A percentile compares a stretch with the other conserved stretches of the same genome.
Evolutionary conservation across 306 rosid genomes (phyloP).

Genomic region (Prunus fruticosa): DNA sequence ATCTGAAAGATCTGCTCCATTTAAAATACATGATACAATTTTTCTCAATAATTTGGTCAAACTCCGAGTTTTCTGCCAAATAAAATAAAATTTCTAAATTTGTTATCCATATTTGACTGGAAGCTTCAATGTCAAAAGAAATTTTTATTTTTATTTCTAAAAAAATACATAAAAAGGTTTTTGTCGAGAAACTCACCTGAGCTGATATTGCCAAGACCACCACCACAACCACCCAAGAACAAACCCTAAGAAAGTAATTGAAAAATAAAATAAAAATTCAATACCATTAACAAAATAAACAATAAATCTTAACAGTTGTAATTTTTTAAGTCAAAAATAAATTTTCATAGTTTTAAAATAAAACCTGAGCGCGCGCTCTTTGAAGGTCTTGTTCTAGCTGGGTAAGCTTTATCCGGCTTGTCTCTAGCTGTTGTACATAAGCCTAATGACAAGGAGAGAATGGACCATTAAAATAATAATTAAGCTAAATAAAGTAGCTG

Average conservation of each 20-base stretch:
- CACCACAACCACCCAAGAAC: conserved; percentile 59
- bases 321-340: not conserved
- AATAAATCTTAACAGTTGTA: not conserved
- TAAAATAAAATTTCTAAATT: conserved; percentile 5
- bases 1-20: not conserved
- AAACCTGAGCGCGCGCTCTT: conserved; percentile 92
- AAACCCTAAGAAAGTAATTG: conserved; percentile 49
- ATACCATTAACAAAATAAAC: not conserved
- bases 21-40: not conserved
- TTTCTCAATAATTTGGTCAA: conserved; percentile 25
- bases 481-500: not conserved
- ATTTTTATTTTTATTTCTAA: not conserved
- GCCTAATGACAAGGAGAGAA: conserved; percentile 44
- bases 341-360: not conserved
- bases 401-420: conserved; percentile 77
- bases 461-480: not conserved
- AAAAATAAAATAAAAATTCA: not conserved
- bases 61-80: conserved; percentile 11
- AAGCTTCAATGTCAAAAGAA: not conserved
- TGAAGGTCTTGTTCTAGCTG: conserved; percentile 91
- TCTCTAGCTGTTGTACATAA: conserved; percentile 86
- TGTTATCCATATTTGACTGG: conserved; percentile 35
- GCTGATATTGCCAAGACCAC: conserved; percentile 65
- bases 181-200: conserved; percentile 48
- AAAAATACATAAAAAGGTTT: not conserved